Conservation (phyloP, 164 flowering plant species). For the Kalanchoe fedtschenkoi region DNA sequence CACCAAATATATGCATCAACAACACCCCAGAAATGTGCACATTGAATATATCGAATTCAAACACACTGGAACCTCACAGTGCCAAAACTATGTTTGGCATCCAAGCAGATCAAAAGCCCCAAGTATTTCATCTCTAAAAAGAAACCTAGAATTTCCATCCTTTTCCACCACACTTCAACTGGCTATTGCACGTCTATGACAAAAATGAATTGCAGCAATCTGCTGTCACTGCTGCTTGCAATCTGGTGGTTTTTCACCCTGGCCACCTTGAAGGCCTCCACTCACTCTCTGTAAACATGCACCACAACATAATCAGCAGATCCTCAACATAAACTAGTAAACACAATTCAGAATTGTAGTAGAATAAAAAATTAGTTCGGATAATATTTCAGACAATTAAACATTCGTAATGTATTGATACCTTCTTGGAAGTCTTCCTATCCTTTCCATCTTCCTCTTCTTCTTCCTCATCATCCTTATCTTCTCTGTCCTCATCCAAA, state of each 20-base stretch:
- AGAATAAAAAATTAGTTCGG: background rate
- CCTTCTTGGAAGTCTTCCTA: constrained; percentile 2
- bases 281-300: background rate
- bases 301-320: background rate
- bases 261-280: background rate
- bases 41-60: background rate
- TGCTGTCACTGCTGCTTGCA: background rate
- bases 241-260: constrained; percentile 2
- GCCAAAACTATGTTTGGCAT: background rate
- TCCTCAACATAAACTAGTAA: background rate
- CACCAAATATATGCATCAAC: background rate
- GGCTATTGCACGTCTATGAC: background rate
- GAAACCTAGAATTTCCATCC: background rate
- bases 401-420: background rate
- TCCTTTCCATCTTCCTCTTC: background rate
- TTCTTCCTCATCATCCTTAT: background rate
- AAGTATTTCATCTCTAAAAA: background rate
- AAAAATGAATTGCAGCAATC: background rate
- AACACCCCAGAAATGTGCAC: too few species aligned
- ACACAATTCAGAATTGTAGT: too few species aligned
- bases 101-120: background rate
- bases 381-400: background rate
- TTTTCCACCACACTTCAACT: background rate
- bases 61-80: background rate
- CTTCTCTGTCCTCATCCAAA: background rate